These are phyloP conservation scores for Diaporthe eres DNA, from an alignment of 2,329 filamentous ascomycete genomes.

Conservation along the genomic window DNA sequence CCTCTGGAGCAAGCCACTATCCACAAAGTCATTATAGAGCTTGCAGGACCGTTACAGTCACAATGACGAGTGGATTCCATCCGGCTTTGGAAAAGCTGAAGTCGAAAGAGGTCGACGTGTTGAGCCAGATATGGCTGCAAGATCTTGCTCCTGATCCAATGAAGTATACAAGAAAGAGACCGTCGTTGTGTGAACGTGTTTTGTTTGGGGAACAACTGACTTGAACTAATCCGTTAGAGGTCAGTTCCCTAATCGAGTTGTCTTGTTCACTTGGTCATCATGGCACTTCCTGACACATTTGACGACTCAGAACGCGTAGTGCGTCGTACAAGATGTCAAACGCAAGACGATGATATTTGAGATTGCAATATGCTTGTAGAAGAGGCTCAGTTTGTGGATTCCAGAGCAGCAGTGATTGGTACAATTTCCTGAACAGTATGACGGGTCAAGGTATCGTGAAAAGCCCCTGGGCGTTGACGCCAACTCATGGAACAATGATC, in stretches of 20 bases:
- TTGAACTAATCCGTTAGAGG: not conserved
- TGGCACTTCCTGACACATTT: not conserved
- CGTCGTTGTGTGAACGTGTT: not conserved
- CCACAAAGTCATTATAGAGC: not conserved
- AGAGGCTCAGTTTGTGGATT: not conserved
- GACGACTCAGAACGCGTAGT: not conserved
- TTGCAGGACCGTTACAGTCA: not conserved
- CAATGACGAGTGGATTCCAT: no score
- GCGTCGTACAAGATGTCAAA: not conserved
- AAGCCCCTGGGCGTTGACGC: not conserved
- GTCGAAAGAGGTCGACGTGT: no score
- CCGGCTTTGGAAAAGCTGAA: no score
- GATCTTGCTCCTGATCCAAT: not conserved
- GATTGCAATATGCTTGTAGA: not conserved
- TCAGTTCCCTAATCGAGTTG: not conserved
- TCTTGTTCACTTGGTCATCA: not conserved
- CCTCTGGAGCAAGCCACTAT: not conserved
- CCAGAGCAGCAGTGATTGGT: not conserved
- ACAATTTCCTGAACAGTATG: not conserved
- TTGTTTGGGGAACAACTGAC: not conserved
- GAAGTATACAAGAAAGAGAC: not conserved
- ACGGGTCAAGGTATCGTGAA: no score
- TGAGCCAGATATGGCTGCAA: no score
- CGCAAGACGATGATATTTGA: not conserved
- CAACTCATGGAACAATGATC: not conserved